Percentiles rank a stretch among this genome's conserved stretches.
These are phyloP conservation scores for Lolium perenne DNA, from an alignment of 176 grass and related monocot species.

Conservation along the genomic window DNA sequence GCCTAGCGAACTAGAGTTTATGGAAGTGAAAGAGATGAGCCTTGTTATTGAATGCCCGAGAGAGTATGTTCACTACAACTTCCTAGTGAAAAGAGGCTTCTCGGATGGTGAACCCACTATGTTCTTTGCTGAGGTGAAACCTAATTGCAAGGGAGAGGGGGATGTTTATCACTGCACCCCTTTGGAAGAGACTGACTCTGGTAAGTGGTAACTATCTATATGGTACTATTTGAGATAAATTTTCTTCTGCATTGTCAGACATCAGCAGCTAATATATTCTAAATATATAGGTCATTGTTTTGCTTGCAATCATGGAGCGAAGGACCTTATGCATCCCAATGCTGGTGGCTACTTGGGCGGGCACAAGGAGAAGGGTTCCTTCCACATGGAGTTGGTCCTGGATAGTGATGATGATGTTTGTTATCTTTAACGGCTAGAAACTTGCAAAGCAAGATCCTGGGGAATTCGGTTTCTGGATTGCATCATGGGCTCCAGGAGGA, in stretches of 20 bases:
- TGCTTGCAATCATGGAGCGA: not conserved
- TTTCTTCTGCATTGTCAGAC: not conserved
- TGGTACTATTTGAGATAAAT: not conserved
- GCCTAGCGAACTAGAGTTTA: not conserved
- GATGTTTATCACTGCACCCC: conserved; percentile 6
- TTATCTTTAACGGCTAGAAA: too few relatives aligned
- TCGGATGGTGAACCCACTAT: not conserved
- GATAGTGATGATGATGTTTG: too few relatives aligned
- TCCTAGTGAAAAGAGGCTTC: not conserved
- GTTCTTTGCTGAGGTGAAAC: conserved; percentile 5
- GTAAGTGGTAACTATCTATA: not conserved
- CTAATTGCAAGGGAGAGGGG: not conserved
- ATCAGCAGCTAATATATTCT: not conserved
- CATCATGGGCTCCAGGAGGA: too few relatives aligned
- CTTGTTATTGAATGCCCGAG: not conserved
- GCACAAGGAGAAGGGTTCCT: not conserved
- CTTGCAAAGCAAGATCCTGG: too few relatives aligned
- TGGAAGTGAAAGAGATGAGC: not conserved
- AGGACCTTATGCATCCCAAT: not conserved
- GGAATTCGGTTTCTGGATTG: too few relatives aligned
- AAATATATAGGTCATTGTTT: not conserved
- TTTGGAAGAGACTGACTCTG: not conserved
- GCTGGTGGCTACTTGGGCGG: conserved; percentile 3
- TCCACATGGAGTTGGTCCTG: too few relatives aligned
- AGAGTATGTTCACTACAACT: not conserved